phyloP scores from a whole-genome alignment of 306 rosid genomes.

The Ceratonia siliqua region DNA sequence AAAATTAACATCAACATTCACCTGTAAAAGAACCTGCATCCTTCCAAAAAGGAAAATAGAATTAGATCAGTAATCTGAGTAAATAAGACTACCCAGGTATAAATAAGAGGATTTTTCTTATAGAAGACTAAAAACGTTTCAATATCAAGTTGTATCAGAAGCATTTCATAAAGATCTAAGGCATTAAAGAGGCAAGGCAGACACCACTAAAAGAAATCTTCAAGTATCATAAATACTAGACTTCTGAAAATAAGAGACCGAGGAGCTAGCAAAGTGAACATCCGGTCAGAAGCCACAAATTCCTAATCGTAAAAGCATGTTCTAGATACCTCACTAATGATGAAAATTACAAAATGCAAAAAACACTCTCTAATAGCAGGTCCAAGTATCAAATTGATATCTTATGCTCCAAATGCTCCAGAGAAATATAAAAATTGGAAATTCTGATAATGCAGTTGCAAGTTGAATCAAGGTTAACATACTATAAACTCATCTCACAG shows the following conservation, averaged over 20 bases:
- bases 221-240: background rate
- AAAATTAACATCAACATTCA: conserved; percentile 83
- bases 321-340: conserved; percentile 26
- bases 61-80: conserved; percentile 65
- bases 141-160: conserved; percentile 4
- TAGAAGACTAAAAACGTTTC: background rate
- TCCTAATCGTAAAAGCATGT: background rate
- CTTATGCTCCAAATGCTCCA: conserved; percentile 20
- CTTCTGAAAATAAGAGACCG: conserved; percentile 19
- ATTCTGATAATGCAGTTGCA: background rate
- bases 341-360: conserved; percentile 9
- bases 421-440: conserved; percentile 7
- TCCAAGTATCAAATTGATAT: conserved; percentile 28
- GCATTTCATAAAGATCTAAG: conserved; percentile 17
- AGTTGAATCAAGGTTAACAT: conserved; percentile 14
- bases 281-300: conserved; percentile 2
- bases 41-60: conserved; percentile 82
- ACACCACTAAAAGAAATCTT: background rate
- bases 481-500: conserved; percentile 15
- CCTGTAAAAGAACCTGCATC: conserved; percentile 97
- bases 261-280: background rate
- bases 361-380: conserved; percentile 14
- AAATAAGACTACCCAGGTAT: conserved; percentile 31
- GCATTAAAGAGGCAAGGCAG: conserved; percentile 21
- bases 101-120: conserved; percentile 23